Percentiles rank a stretch among this genome's conserved stretches.
Evolutionary conservation across 208 protist species (phyloP).

Genomic region (Acanthamoeba sp.): DNA sequence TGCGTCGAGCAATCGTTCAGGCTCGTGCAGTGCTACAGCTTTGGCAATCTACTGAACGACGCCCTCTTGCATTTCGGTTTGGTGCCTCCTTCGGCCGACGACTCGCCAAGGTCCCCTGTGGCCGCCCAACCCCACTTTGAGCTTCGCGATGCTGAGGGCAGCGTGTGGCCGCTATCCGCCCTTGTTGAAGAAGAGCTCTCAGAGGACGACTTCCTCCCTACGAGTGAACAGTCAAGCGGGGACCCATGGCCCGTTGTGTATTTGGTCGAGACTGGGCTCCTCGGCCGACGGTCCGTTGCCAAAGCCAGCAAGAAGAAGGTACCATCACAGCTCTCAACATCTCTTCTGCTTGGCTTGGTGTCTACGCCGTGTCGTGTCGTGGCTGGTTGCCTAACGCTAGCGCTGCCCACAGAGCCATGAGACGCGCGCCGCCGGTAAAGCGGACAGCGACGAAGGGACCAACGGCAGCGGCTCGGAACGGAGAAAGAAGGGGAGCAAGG

Average conservation of each 20-base stretch:
- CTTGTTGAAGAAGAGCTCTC: background rate
- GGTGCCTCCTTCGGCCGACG: background rate
- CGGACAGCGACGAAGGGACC: background rate
- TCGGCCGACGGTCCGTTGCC: background rate
- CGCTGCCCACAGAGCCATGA: background rate
- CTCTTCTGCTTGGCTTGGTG: too few relatives aligned
- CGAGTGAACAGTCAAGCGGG: background rate
- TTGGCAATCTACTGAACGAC: background rate
- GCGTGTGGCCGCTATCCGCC: slow-evolving; percentile 1
- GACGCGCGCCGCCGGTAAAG: background rate
- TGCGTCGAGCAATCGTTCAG: slow-evolving; percentile 28
- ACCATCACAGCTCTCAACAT: background rate
- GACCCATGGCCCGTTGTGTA: background rate
- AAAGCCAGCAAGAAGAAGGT: slow-evolving; percentile 45
- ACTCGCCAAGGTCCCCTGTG: background rate
- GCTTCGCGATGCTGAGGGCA: background rate
- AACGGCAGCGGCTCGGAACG: background rate
- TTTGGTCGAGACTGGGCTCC: background rate
- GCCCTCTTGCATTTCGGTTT: background rate
- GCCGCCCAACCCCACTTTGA: background rate
- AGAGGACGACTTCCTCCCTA: background rate
- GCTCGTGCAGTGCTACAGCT: background rate
- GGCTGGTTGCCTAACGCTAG: background rate
- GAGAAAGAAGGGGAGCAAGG: slow-evolving; percentile 34
- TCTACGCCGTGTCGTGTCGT: too few relatives aligned